Percentiles rank a stretch among this genome's conserved stretches.
Conservation (phyloP, 768 basidiomycete species). For the Clathrus columnatus region DNA sequence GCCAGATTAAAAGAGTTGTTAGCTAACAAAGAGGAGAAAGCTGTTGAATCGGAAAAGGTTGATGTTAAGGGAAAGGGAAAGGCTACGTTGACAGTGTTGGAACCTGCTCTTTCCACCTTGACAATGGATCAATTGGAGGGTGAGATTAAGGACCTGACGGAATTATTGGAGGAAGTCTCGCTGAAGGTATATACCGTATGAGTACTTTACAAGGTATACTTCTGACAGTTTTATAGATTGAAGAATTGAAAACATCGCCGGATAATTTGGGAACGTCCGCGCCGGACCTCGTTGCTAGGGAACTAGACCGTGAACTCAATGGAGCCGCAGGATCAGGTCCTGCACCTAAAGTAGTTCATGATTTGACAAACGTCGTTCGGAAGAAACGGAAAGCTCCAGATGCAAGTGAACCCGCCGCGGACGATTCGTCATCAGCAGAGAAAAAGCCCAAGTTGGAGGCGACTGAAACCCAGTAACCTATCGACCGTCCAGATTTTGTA, state of each 20-base stretch:
- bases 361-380: slow-evolving; percentile 79
- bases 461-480: no score
- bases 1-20: slow-evolving; percentile 31
- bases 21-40: slow-evolving; percentile 21
- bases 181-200: slow-evolving; percentile 51
- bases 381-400: slow-evolving; percentile 56
- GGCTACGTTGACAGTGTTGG: slow-evolving; percentile 26
- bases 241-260: slow-evolving; percentile 81
- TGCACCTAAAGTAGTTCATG: slow-evolving; percentile 49
- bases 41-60: slow-evolving; percentile 21
- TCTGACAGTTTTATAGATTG: slow-evolving; percentile 48
- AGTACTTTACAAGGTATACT: not conserved
- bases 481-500: no score
- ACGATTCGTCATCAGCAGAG: not conserved
- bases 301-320: slow-evolving; percentile 56
- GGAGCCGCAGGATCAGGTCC: slow-evolving; percentile 24
- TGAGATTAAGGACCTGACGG: slow-evolving; percentile 73
- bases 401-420: not conserved
- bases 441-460: not conserved
- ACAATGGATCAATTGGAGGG: slow-evolving; percentile 61
- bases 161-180: slow-evolving; percentile 71
- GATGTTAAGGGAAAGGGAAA: slow-evolving; percentile 70
- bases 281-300: slow-evolving; percentile 61
- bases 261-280: slow-evolving; percentile 47
- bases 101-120: slow-evolving; percentile 58